Base-by-base conservation (phyloP, 1,284 basidiomycete genomes). In the Ceratorhiza oryzae-sativae region DNA sequence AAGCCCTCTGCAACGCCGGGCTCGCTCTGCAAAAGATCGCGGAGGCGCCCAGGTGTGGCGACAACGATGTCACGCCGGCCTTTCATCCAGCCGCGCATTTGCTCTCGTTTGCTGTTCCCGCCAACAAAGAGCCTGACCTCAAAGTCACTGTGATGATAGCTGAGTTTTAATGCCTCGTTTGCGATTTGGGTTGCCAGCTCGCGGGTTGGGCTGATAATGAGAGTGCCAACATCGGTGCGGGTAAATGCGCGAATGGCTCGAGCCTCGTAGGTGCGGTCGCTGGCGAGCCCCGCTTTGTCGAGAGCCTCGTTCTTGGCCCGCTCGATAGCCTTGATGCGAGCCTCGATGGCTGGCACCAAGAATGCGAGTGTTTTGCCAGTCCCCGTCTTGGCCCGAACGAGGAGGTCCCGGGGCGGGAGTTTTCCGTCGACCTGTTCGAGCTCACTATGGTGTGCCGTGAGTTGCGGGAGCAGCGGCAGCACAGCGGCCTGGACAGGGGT, bases 151-250 rank as follows among this genome's bases (percentile, higher is more conserved):
- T 93, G 86, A 79, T 92, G 87, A 0, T 82, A 79, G 1, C 88
- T 86, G 25, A 96, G 83, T 78, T 88, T 89, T 45, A 86, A 78
- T 0, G 94, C 93, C 80, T 98, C 95, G 45, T 86, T 88, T 13
- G 95, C 95, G 75, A 98, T 98, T 80, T 98, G 96, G 1, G 90
- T 91, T 0, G 97, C 97, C 62, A 97, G 84, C 79, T 99, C 97
- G 73, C 97, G 89, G 0, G 97, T 99, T 1, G 97, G 97, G 42
- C 90, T 94, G 79, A 99, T 89, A 78, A 99, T 86, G 20, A 99
- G 86, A 0, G 91, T 84, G 5, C 96, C 95, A 51, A 89, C 89
- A 30, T 85, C 81, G 10, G 80, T 76, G 23, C 81, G 81, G 1
- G 84, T 80, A 76, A 84, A 85, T 1, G 76, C 74, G 15, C 81